Evolutionary conservation across 2,329 filamentous ascomycete species (phyloP), one percentile per base, ranked within the genome.

Genomic region (Albophoma yamanashiensis): DNA sequence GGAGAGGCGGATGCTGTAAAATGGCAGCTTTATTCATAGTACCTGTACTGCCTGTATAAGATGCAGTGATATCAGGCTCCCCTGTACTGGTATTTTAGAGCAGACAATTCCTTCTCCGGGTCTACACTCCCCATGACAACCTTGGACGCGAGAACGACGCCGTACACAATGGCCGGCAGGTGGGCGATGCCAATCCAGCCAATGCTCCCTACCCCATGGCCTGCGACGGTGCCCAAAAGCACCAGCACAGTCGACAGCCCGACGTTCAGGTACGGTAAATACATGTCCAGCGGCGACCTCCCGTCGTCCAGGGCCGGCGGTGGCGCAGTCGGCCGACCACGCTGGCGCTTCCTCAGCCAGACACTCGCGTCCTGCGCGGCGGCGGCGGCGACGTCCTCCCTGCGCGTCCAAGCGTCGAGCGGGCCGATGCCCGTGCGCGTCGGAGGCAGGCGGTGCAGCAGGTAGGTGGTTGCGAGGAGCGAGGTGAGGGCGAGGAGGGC

Each of bases 91-190:
- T 90, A 89, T 70, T 76, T 83, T 67, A 90, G 75, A 59, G 73
- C 76, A 56, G 80, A 76, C 66, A 92, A 72, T 67, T 89, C 88
- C 63, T 77, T 74, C 68, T 83, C 85, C 6, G 89, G 82, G 73
- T 92, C 87, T 11, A 92, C 82, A 56, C 84, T 79, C 4, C 81
- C 80, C 81, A 92, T 86, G 67, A 88, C 78, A 58, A 82, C 73
- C 72, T 91, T 86, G 38, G 84, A 83, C 55, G 82, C 71, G 60
- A 91, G 66, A 7, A 86, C 79, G 25, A 89, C 76, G 0, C 65
- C 78, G 66, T 89, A 86, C 1, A 91, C 80, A 2, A 86, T 70
- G 0, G 74, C 76, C 0, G 85, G 84, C 57, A 87, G 64, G 59
- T 75, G 78, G 34, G 76, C 79, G 64, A 83, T 75, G 20, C 78